These are phyloP conservation scores for Aspergillus spinulosporus DNA, from an alignment of 2,329 filamentous ascomycete species.

Conservation along the genomic window DNA sequence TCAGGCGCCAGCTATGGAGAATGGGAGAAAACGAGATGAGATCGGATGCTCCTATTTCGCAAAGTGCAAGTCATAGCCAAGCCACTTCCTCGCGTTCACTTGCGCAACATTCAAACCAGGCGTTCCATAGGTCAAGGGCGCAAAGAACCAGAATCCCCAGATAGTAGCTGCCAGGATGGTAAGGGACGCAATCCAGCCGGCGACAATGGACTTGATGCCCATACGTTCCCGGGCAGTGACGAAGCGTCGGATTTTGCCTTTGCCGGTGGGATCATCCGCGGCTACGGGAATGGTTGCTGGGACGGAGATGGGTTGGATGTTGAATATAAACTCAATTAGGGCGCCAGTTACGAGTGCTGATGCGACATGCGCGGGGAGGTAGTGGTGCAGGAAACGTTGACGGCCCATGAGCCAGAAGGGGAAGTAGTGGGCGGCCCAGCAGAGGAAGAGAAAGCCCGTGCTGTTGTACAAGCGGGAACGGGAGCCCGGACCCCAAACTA, in stretches of 20 bases:
- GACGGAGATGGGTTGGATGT: slow-evolving; percentile 66
- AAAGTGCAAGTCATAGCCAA: slow-evolving; percentile 97
- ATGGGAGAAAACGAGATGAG: neutral
- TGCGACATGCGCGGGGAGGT: slow-evolving; percentile 89
- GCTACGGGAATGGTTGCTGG: slow-evolving; percentile 51
- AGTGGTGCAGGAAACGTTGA: slow-evolving; percentile 97
- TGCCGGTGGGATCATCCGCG: slow-evolving; percentile 39
- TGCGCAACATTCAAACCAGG: slow-evolving; percentile 79
- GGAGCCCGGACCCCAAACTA: slow-evolving; percentile 63
- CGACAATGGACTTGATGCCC: slow-evolving; percentile 72
- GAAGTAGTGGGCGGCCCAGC: slow-evolving; percentile 96
- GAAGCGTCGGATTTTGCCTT: slow-evolving; percentile 54
- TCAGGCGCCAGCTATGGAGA: neutral
- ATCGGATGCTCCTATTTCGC: slow-evolving; percentile 68
- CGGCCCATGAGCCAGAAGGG: slow-evolving; percentile 98
- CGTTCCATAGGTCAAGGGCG: slow-evolving; percentile 92
- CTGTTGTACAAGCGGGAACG: slow-evolving; percentile 96
- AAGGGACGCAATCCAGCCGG: slow-evolving; percentile 74
- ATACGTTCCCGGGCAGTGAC: slow-evolving; percentile 80
- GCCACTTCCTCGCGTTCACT: slow-evolving; percentile 85
- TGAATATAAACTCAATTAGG: slow-evolving; percentile 94
- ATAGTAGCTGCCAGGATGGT: slow-evolving; percentile 69
- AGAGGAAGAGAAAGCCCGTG: slow-evolving; percentile 97
- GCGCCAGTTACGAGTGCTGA: slow-evolving; percentile 87
- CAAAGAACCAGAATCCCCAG: slow-evolving; percentile 87